Evolutionary conservation across 164 flowering plant species (phyloP).

Genomic region (Santalum album): DNA sequence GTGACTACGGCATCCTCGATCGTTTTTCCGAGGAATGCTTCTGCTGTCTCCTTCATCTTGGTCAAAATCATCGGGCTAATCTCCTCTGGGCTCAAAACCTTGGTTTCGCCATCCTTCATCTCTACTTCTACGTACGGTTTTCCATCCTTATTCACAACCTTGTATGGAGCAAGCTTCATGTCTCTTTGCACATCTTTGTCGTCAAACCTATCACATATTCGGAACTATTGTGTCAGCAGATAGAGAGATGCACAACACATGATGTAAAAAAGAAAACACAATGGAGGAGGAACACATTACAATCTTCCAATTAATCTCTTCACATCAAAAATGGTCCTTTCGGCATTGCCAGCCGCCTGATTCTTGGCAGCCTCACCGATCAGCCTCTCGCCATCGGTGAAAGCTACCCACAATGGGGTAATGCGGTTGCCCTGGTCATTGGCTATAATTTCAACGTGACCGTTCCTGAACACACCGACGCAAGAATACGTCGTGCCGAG

Average conservation of each 20-base stretch:
- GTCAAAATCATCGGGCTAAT: constrained; percentile 81
- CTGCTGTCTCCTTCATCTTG: constrained; percentile 95
- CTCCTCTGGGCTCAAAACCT: constrained; percentile 90
- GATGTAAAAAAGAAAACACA: background rate
- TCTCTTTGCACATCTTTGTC: constrained; percentile 88
- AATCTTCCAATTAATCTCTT: constrained; percentile 82
- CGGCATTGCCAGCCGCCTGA: constrained; percentile 69
- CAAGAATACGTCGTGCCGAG: constrained; percentile 86
- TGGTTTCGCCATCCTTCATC: constrained; percentile 72
- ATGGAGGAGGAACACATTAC: constrained; percentile 21
- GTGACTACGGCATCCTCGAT: constrained; percentile 93
- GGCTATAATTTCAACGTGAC: constrained; percentile 85
- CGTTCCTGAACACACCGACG: constrained; percentile 84
- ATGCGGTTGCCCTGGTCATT: constrained; percentile 90
- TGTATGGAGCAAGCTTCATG: constrained; percentile 79
- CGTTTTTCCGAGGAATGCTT: constrained; percentile 89
- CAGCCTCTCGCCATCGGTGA: constrained; percentile 68
- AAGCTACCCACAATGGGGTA: constrained; percentile 87
- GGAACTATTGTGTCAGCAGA: background rate
- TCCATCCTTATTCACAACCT: constrained; percentile 82
- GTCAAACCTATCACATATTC: constrained; percentile 58
- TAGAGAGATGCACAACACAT: background rate
- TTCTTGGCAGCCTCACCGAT: constrained; percentile 93
- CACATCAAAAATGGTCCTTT: constrained; percentile 73
- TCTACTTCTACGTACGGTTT: constrained; percentile 82